phyloP scores from a whole-genome alignment of 345 rosid species.

The Sisymbrium altissimum region DNA sequence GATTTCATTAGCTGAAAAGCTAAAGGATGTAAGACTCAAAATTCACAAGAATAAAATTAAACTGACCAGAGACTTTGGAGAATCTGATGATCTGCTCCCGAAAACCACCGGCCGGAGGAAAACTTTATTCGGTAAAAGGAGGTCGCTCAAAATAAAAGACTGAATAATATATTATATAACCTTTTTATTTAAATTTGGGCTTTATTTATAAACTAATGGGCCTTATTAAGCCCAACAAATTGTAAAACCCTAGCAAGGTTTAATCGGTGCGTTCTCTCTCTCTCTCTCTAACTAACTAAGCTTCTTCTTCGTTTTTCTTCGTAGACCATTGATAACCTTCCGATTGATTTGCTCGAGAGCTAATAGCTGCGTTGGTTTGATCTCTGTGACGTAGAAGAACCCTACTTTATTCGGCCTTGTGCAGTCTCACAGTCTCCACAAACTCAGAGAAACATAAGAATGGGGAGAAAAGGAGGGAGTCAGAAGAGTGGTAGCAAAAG shows the following conservation, averaged over 20 bases:
- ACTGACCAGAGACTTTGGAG: slow-evolving; percentile 21
- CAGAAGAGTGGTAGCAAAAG: slow-evolving; percentile 40
- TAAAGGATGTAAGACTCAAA: not conserved
- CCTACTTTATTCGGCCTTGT: not conserved
- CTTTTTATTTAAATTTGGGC: slow-evolving; percentile 10
- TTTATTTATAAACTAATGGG: not conserved
- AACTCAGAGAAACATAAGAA: slow-evolving; percentile 11
- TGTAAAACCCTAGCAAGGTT: slow-evolving; percentile 33
- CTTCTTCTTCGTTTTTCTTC: not conserved
- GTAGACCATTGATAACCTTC: not conserved
- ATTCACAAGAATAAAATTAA: not conserved
- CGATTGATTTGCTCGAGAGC: not conserved
- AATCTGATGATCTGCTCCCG: slow-evolving; percentile 28
- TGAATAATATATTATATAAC: not conserved
- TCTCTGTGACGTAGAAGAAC: not conserved
- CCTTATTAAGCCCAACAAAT: not conserved
- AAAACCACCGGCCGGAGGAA: slow-evolving; percentile 22
- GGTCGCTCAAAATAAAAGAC: not conserved
- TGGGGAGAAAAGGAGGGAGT: slow-evolving; percentile 62
- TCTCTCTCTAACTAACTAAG: not conserved
- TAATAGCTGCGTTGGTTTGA: not conserved
- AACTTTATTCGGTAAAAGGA: not conserved
- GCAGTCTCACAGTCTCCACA: not conserved
- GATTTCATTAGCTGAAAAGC: not conserved
- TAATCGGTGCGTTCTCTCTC: not conserved